Evolutionary conservation across 2,329 filamentous ascomycete genomes (phyloP), one percentile per base, ranked within the genome.

Genomic region (Fusarium sp.): DNA sequence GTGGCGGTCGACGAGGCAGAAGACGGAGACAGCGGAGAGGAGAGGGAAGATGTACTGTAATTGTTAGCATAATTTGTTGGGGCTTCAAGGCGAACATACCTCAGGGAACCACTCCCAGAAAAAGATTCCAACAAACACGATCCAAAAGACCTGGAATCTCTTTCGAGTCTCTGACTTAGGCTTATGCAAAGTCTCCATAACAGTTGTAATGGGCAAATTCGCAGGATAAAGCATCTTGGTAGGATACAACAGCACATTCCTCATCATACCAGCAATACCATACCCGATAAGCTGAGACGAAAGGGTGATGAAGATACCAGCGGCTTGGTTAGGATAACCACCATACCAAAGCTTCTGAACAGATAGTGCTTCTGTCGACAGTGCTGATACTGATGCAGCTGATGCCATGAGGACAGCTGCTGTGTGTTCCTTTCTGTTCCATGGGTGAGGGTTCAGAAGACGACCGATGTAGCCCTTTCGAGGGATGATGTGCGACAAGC

Each of bases 261-360:
- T 80, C 70, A 87, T 73, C 24, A 86, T 61, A 15, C 85, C 85
- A 7, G 83, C 82, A 44, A 87, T 74, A 30, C 84, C 85, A 43
- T 84, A 87, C 0, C 85, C 85, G 20, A 86, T 77, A 12, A 84
- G 75, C 50, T 86, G 84, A 4, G 84, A 85, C 0, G 85, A 84
- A 11, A 87, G 71, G 1, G 80, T 77, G 32, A 85, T 70, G 66
- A 87, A 82, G 52, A 86, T 81, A 11, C 79, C 79, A 1, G 79
- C 79, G 4, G 75, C 81, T 8, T 77, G 76, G 65, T 77, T 81
- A 2, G 83, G 78, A 18, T 79, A 76, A 11, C 79, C 74, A 20
- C 79, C 76, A 59, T 87, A 87, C 74, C 80, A 87, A 4, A 87
- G 79, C 55, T 80, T 73, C 73, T 87, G 83, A 1, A 80, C 83